Evolutionary conservation across 495 filamentous ascomycete species (phyloP).

Genomic region (Annulohypoxylon nitens): DNA sequence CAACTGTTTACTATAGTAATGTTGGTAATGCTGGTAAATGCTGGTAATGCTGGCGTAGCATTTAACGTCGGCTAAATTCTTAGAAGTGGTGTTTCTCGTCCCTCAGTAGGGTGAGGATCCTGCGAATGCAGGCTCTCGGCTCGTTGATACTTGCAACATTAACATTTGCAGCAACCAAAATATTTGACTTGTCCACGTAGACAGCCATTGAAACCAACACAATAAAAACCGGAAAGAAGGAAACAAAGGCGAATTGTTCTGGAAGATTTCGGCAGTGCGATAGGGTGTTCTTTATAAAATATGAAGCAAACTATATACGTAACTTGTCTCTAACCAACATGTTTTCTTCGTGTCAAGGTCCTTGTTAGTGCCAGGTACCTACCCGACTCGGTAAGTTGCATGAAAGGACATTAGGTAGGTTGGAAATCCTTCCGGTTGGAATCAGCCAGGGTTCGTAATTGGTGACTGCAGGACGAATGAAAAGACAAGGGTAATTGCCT

Average conservation of each 20-base stretch:
- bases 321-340: constrained; percentile 1
- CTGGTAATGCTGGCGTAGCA: constrained; percentile 14
- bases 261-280: not conserved
- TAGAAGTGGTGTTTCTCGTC: constrained; percentile 27
- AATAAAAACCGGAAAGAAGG: not conserved
- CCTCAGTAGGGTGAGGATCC: not conserved
- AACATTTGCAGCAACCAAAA: not conserved
- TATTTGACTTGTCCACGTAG: not conserved
- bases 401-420: constrained; percentile 20
- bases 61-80: constrained; percentile 38
- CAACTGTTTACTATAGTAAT: constrained; percentile 7
- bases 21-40: constrained; percentile 4
- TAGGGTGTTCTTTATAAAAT: not conserved
- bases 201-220: constrained; percentile 14
- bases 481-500: constrained; percentile 19
- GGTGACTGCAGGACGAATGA: constrained; percentile 15
- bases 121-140: constrained; percentile 4
- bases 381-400: constrained; percentile 15
- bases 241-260: not conserved
- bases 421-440: constrained; percentile 34
- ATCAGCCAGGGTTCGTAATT: constrained; percentile 18
- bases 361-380: not conserved
- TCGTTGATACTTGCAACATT: constrained; percentile 13
- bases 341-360: constrained; percentile 6
- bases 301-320: not conserved